phyloP scores from a whole-genome alignment of 2,329 filamentous ascomycete species.

The Aspergillus clavatus region DNA sequence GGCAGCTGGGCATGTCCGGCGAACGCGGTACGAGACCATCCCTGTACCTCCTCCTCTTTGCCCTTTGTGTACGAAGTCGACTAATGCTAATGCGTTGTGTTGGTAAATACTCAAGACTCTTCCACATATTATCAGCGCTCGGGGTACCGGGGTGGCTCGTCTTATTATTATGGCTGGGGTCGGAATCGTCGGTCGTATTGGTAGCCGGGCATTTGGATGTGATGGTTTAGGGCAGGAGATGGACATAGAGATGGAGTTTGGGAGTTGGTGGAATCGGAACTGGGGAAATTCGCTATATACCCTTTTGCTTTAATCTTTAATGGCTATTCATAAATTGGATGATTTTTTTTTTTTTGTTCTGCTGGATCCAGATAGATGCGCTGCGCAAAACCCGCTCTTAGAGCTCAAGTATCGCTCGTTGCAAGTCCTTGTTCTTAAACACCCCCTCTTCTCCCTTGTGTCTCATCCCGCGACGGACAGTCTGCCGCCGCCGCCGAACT shows the following conservation, averaged over 20 bases:
- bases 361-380: background rate
- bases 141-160: constrained; percentile 27
- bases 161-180: constrained; percentile 19
- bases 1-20: constrained; percentile 38
- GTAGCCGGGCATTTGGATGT: background rate
- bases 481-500: too few relatives aligned
- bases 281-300: too few relatives aligned
- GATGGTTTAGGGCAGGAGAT: background rate
- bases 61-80: background rate
- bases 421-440: too few relatives aligned
- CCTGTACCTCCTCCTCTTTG: constrained; percentile 14
- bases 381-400: too few relatives aligned
- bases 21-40: constrained; percentile 33
- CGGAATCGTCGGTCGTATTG: background rate
- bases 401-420: too few relatives aligned
- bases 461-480: too few relatives aligned
- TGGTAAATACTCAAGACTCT: constrained; percentile 30
- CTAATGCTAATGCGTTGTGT: background rate
- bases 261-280: background rate
- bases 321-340: too few relatives aligned
- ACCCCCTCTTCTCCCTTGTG: too few relatives aligned
- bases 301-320: too few relatives aligned
- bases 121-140: constrained; percentile 40
- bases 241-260: background rate
- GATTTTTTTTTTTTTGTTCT: too few relatives aligned